phyloP scores from a whole-genome alignment of 1,284 basidiomycete species.

The Xerocomus amazonicus region DNA sequence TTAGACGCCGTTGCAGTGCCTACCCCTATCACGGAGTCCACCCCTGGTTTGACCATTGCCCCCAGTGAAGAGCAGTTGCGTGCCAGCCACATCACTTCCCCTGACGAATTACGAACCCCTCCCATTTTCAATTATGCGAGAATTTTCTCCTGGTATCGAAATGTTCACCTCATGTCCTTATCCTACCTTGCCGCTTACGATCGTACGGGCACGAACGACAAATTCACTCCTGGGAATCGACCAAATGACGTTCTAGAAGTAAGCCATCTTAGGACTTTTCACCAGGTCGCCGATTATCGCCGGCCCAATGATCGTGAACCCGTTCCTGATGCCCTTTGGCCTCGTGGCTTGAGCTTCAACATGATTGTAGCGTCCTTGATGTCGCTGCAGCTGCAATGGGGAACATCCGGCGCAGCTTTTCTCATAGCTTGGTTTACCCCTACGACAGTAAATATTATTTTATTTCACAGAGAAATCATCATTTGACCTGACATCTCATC shows the following conservation, averaged over 20 bases:
- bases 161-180: background rate
- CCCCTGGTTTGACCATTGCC: constrained; percentile 24
- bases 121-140: background rate
- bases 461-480: background rate
- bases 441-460: constrained; percentile 24
- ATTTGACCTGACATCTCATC: background rate
- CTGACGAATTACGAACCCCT: constrained; percentile 22
- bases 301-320: constrained; percentile 3
- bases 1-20: background rate
- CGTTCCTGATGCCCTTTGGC: constrained; percentile 20
- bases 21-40: background rate
- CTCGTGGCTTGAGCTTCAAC: constrained; percentile 28
- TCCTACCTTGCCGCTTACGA: background rate
- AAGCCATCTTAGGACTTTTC: constrained; percentile 24
- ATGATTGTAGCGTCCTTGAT: constrained; percentile 34
- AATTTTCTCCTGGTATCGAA: background rate
- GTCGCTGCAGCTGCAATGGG: constrained; percentile 39
- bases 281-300: constrained; percentile 31
- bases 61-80: constrained; percentile 6
- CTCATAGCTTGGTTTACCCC: constrained; percentile 38
- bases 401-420: constrained; percentile 36
- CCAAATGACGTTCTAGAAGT: background rate
- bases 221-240: background rate
- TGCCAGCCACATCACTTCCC: constrained; percentile 7
- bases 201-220: no score